Percentiles rank a stretch among this genome's conserved stretches.
These are phyloP conservation scores for Cladorrhinum sp. DNA, from an alignment of 2,329 filamentous ascomycete genomes.

Conservation along the genomic window DNA sequence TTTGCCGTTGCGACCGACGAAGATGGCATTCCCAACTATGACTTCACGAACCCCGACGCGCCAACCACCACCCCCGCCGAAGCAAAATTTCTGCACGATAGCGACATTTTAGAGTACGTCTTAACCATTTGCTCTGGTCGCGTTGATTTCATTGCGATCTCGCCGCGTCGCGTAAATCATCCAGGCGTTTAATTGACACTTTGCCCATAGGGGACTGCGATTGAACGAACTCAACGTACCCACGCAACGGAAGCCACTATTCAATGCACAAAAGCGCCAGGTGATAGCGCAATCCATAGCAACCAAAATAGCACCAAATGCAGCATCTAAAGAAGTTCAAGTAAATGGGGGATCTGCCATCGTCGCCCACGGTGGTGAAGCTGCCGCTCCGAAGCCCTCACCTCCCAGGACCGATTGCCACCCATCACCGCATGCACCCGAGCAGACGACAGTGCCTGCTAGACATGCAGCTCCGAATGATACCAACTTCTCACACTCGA, in stretches of 20 bases:
- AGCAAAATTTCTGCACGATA: slow-evolving; percentile 53
- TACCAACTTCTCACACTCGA: not conserved
- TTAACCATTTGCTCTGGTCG: slow-evolving; percentile 20
- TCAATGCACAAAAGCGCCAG: slow-evolving; percentile 39
- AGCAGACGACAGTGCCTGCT: not conserved
- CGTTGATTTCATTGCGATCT: slow-evolving; percentile 19
- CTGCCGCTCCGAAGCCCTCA: not conserved
- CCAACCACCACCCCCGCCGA: slow-evolving; percentile 50
- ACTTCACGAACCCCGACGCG: slow-evolving; percentile 56
- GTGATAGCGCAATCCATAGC: not conserved
- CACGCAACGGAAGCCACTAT: slow-evolving; percentile 42
- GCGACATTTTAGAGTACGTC: slow-evolving; percentile 60
- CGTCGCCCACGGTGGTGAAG: not conserved
- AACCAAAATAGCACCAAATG: not conserved
- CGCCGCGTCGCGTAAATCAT: slow-evolving; percentile 15
- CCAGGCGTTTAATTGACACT: slow-evolving; percentile 22
- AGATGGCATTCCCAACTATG: slow-evolving; percentile 57
- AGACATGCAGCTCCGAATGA: not conserved
- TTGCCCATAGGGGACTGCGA: slow-evolving; percentile 41
- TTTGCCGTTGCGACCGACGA: slow-evolving; percentile 74
- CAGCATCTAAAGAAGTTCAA: not conserved
- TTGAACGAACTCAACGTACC: slow-evolving; percentile 55
- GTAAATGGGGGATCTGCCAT: not conserved
- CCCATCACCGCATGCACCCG: not conserved
- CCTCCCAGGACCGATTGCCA: not conserved